A percentile compares a stretch with the other conserved stretches of the same genome.
These are phyloP conservation scores for Xanthoconium separans DNA, from an alignment of 1,284 basidiomycete species.

Conservation along the genomic window DNA sequence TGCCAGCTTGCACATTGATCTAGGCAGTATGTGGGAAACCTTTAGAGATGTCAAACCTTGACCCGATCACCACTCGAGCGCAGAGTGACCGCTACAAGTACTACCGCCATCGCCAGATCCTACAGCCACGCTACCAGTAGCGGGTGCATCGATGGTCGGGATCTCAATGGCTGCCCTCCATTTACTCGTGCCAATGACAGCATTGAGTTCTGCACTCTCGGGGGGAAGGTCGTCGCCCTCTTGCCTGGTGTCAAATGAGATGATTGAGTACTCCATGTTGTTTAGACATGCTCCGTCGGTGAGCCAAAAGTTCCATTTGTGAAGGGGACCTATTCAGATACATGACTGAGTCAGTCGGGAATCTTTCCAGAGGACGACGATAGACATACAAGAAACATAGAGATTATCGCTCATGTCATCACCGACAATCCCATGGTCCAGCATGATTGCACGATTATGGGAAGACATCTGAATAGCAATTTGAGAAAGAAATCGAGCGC, in stretches of 20 bases:
- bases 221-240: conserved; percentile 56
- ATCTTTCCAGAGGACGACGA: background rate
- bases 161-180: conserved; percentile 56
- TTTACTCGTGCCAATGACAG: conserved; percentile 63
- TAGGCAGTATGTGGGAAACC: too few relatives aligned
- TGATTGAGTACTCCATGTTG: conserved; percentile 62
- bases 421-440: conserved; percentile 67
- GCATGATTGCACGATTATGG: conserved; percentile 67
- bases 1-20: too few relatives aligned
- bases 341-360: background rate
- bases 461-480: conserved; percentile 47
- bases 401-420: conserved; percentile 53
- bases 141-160: conserved; percentile 21
- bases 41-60: background rate
- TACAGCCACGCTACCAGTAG: background rate
- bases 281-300: conserved; percentile 61
- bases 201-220: conserved; percentile 56
- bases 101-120: conserved; percentile 2
- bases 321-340: conserved; percentile 52
- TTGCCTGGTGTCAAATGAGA: conserved; percentile 61
- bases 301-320: conserved; percentile 71
- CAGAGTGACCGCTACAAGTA: conserved; percentile 13
- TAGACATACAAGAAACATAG: conserved; percentile 43
- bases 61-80: conserved; percentile 22
- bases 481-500: background rate